Conservation (phyloP, 2,329 filamentous ascomycete species). For the Aspergillus sp. region DNA sequence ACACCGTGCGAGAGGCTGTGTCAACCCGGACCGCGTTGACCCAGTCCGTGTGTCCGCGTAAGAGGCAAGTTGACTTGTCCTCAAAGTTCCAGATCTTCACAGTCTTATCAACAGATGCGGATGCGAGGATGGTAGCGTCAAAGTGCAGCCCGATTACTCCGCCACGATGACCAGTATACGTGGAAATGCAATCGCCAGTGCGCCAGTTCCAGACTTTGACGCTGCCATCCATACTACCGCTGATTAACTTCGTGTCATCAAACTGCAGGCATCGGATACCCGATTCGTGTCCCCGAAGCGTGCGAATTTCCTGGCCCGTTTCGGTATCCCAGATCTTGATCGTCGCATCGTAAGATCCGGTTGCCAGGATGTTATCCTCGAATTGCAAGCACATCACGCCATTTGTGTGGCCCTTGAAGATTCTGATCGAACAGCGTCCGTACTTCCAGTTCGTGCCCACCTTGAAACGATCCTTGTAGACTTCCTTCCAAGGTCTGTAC, state of each 20-base stretch:
- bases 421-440: constrained; percentile 79
- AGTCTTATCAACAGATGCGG: constrained; percentile 84
- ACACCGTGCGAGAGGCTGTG: constrained; percentile 75
- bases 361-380: constrained; percentile 86
- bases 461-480: constrained; percentile 93
- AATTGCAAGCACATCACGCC: constrained; percentile 80
- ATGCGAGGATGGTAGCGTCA: constrained; percentile 79
- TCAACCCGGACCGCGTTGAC: constrained; percentile 95
- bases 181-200: constrained; percentile 82
- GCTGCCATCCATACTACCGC: constrained; percentile 81
- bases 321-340: constrained; percentile 97
- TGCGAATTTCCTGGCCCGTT: constrained; percentile 82
- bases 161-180: constrained; percentile 73
- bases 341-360: constrained; percentile 91
- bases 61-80: constrained; percentile 74
- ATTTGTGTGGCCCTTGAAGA: constrained; percentile 84
- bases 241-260: constrained; percentile 87
- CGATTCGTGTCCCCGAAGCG: constrained; percentile 75
- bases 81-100: constrained; percentile 93
- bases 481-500: constrained; percentile 85
- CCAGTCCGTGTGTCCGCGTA: constrained; percentile 89
- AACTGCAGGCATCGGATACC: constrained; percentile 91
- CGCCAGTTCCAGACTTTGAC: constrained; percentile 97
- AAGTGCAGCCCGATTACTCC: constrained; percentile 89
- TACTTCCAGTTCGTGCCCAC: constrained; percentile 98